These are phyloP conservation scores for Grosmannia clavigera DNA, from an alignment of 2,329 filamentous ascomycete genomes.

Conservation along the genomic window DNA sequence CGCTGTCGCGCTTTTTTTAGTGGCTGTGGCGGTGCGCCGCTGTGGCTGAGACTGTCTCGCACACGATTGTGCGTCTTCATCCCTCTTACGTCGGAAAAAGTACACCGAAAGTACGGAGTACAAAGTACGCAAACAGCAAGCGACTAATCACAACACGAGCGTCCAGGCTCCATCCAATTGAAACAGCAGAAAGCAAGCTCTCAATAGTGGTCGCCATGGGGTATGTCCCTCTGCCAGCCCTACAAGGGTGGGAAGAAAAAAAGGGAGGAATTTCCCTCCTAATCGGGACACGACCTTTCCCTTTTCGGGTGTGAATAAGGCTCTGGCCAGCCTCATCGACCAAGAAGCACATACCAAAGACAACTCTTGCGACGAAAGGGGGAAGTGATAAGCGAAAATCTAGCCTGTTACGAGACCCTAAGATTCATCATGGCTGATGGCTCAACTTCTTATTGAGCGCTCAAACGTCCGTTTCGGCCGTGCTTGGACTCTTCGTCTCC, in stretches of 20 bases:
- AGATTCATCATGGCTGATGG: neutral
- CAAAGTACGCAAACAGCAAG: neutral
- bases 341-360: neutral
- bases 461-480: neutral
- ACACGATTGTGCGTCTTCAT: neutral
- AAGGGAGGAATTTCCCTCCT: conserved; percentile 2
- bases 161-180: neutral
- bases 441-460: neutral
- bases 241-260: neutral
- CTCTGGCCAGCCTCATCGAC: conserved; percentile 15
- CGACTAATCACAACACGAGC: neutral
- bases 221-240: neutral
- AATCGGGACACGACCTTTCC: conserved; percentile 11
- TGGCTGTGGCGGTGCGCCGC: neutral
- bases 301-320: conserved; percentile 22
- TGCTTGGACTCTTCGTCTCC: neutral
- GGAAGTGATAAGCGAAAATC: neutral
- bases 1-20: neutral
- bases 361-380: neutral
- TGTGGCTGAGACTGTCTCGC: neutral
- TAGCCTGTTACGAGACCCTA: neutral
- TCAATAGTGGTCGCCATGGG: neutral
- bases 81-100: neutral
- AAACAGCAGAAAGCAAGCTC: neutral
- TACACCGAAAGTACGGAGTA: too few species aligned